Conservation (phyloP, 2,329 filamentous ascomycete species). For the Penicillium sp. region DNA sequence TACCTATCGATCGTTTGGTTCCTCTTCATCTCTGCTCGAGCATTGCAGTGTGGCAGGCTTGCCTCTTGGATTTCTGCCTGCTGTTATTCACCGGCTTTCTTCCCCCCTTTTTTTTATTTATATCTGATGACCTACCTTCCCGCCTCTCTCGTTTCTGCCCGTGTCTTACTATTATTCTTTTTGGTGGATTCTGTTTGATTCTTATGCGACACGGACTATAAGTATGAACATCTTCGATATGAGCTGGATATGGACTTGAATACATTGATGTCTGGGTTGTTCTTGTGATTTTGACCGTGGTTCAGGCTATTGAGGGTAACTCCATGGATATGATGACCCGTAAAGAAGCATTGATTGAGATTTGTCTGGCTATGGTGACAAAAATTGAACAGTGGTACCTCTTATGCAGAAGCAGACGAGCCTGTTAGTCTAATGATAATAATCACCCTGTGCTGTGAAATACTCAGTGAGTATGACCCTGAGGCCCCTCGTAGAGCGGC, state of each 20-base stretch:
- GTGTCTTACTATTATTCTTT: constrained; percentile 26
- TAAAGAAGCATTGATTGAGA: too few relatives aligned
- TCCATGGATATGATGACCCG: too few relatives aligned
- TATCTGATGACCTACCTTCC: not conserved
- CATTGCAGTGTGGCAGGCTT: constrained; percentile 17
- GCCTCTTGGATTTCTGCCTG: constrained; percentile 2
- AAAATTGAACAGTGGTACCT: too few relatives aligned
- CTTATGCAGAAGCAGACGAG: too few relatives aligned
- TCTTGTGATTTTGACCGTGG: too few relatives aligned
- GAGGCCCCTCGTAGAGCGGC: too few relatives aligned
- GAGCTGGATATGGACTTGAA: constrained; percentile 20
- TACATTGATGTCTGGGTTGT: constrained; percentile 5
- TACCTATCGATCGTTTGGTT: constrained; percentile 22
- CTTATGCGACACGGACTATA: constrained; percentile 12
- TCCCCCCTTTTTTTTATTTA: not conserved
- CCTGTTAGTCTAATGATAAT: too few relatives aligned
- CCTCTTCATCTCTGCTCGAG: constrained; percentile 22
- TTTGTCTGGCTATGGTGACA: too few relatives aligned
- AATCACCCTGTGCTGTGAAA: too few relatives aligned
- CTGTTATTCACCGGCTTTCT: not conserved
- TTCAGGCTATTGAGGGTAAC: too few relatives aligned
- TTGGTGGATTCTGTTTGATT: constrained; percentile 14
- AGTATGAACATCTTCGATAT: constrained; percentile 9
- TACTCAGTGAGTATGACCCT: too few relatives aligned
- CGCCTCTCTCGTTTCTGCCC: constrained; percentile 15